phyloP scores from a whole-genome alignment of 345 rosid species.

The Limnanthes douglasii region DNA sequence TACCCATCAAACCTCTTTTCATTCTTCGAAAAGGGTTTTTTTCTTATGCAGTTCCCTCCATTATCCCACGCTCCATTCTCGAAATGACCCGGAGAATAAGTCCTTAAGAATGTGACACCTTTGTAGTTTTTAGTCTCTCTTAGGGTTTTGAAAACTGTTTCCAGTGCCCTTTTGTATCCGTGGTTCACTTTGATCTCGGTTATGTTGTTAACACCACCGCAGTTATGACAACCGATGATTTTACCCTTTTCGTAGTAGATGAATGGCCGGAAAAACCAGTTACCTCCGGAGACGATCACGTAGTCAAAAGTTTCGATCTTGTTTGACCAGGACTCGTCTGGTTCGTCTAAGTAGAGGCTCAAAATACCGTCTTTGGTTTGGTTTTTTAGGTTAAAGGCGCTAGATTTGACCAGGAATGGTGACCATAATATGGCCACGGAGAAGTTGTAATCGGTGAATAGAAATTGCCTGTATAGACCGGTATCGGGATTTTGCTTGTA shows the following conservation, averaged over 20 bases:
- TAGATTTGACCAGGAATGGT: slow-evolving; percentile 32
- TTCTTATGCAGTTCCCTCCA: slow-evolving; percentile 35
- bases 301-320: slow-evolving; percentile 26
- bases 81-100: slow-evolving; percentile 23
- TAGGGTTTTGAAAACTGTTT: slow-evolving; percentile 26
- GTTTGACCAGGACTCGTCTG: slow-evolving; percentile 28
- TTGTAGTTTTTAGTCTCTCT: slow-evolving; percentile 8
- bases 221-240: slow-evolving; percentile 25
- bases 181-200: slow-evolving; percentile 15
- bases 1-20: slow-evolving; percentile 18
- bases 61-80: slow-evolving; percentile 39
- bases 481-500: slow-evolving; percentile 57
- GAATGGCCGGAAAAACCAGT: slow-evolving; percentile 47
- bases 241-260: slow-evolving; percentile 16
- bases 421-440: slow-evolving; percentile 35
- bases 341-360: slow-evolving; percentile 32
- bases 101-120: neutral
- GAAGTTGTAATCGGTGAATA: slow-evolving; percentile 21
- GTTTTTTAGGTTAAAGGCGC: slow-evolving; percentile 23
- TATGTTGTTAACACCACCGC: slow-evolving; percentile 16
- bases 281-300: slow-evolving; percentile 38
- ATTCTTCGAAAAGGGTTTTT: slow-evolving; percentile 27
- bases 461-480: slow-evolving; percentile 22
- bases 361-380: slow-evolving; percentile 21
- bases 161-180: slow-evolving; percentile 35